phyloP scores from a whole-genome alignment of 1,139 yeast species.

The Citeromyces hawaiiensis region DNA sequence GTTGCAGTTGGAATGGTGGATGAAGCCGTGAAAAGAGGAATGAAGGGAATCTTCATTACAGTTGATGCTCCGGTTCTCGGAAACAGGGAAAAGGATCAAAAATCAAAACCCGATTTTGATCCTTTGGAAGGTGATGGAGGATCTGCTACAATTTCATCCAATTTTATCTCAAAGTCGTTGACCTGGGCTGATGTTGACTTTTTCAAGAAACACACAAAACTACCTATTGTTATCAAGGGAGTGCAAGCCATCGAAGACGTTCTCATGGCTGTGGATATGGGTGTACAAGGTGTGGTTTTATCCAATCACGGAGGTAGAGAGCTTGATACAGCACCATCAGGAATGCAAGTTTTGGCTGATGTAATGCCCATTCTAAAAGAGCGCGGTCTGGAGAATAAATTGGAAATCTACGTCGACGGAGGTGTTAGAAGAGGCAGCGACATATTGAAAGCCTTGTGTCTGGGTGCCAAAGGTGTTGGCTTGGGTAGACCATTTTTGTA shows the following conservation, averaged over 20 bases:
- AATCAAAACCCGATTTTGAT: constrained; percentile 48
- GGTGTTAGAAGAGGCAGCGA: constrained; percentile 71
- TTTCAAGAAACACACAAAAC: constrained; percentile 39
- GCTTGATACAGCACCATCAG: constrained; percentile 56
- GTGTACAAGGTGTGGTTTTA: constrained; percentile 52
- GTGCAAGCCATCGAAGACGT: constrained; percentile 62
- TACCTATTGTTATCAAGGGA: constrained; percentile 62
- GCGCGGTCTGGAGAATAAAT: constrained; percentile 32
- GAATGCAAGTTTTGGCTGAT: constrained; percentile 57
- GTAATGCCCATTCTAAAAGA: constrained; percentile 38
- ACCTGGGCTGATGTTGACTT: constrained; percentile 50
- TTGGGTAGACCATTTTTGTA: constrained; percentile 66
- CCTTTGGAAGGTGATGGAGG: constrained; percentile 42
- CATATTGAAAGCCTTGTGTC: constrained; percentile 54
- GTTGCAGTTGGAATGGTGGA: constrained; percentile 46
- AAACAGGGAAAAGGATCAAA: constrained; percentile 61
- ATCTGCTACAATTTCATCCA: constrained; percentile 75
- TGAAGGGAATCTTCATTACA: constrained; percentile 71
- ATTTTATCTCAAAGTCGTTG: constrained; percentile 75
- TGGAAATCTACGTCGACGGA: constrained; percentile 61
- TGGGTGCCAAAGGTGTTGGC: constrained; percentile 73
- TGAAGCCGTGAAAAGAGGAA: constrained; percentile 65
- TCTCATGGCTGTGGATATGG: constrained; percentile 44
- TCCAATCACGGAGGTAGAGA: constrained; percentile 79
- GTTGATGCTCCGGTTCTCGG: constrained; percentile 95